Evolutionary conservation across 305 asterid genomes (phyloP).

Genomic region (Solanum hybrid): DNA sequence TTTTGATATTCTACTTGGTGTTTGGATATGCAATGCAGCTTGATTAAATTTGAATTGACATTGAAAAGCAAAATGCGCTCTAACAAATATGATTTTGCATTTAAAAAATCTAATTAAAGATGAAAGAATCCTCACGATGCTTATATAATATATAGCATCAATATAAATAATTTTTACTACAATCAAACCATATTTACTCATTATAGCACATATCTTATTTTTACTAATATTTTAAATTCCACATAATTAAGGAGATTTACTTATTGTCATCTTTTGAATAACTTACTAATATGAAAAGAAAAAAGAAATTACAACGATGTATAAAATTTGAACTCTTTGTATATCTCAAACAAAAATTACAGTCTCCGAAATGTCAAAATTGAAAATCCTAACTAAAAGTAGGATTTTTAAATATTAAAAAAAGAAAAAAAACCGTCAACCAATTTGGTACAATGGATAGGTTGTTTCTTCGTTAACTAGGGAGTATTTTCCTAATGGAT

Average conservation of each 20-base stretch:
- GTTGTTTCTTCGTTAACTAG: not conserved
- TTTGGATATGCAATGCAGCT: not conserved
- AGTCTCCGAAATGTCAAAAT: not conserved
- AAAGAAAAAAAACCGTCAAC: not conserved
- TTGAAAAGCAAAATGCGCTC: fast-evolving
- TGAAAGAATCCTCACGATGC: not conserved
- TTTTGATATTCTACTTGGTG: not conserved
- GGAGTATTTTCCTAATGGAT: not conserved
- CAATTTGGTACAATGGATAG: not conserved
- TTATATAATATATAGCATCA: too few relatives aligned
- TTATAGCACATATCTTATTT: not conserved
- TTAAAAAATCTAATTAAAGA: too few relatives aligned
- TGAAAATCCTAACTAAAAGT: not conserved
- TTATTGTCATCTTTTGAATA: too few relatives aligned
- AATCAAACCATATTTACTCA: not conserved
- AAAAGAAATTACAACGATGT: not conserved
- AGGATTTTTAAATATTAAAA: not conserved
- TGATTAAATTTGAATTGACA: too few relatives aligned
- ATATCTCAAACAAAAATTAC: not conserved
- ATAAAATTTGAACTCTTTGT: not conserved
- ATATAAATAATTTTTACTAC: too few relatives aligned
- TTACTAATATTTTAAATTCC: not conserved
- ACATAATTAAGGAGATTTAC: not conserved
- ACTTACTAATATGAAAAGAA: not conserved
- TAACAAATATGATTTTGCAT: too few relatives aligned